Base-by-base conservation (phyloP, 108 stramenopile genomes). In the Nitzschia sp. region DNA sequence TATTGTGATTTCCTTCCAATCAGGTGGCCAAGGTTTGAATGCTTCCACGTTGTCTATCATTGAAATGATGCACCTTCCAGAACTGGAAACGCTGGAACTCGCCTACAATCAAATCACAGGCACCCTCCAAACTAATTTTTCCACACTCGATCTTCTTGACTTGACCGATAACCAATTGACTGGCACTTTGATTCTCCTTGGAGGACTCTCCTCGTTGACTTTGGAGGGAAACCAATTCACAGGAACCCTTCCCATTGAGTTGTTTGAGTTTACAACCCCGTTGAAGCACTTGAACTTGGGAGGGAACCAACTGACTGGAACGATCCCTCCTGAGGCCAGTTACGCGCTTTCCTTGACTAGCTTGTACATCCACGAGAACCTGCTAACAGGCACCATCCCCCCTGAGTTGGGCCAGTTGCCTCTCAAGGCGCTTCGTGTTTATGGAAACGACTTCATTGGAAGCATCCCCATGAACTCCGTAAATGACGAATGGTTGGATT, bases 181-280 rank as follows among this genome's bases (percentile, higher is more conserved):
- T n/a, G 61, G 61, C 0, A 37, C 61, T 24, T 24, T 62, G n/a
- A 62, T 62, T 46, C 22, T 43, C 11, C 21, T 62, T 15, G 61
- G 61, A 22, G 61, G 61, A 62, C 43, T 62, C 3, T 62, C 61
- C 2, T 62, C 61, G 17, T 24, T 62, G 41, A 62, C 24, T 46
- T 46, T 62, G 43, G 61, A 62, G 40, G 61, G 61, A 43, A 92
- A 92, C 51, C 26, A 51, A 9, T 53, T 92, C 10, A 81, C 77
- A 8, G 86, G 88, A 12, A 73, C 72, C 29, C 71, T 92, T 43
- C 67, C 76, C 41, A 70, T 24, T 10, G 61, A 62, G 44, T 66
- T 87, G 9, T 85, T 81, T 51, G 70, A 70, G 19, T 77, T 89
- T 40, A 58, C 72, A 44, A 62, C 61, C 3, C 61, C 61, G 0